These are phyloP conservation scores for Balansia obtecta DNA, from an alignment of 2,329 filamentous ascomycete genomes.

Conservation along the genomic window DNA sequence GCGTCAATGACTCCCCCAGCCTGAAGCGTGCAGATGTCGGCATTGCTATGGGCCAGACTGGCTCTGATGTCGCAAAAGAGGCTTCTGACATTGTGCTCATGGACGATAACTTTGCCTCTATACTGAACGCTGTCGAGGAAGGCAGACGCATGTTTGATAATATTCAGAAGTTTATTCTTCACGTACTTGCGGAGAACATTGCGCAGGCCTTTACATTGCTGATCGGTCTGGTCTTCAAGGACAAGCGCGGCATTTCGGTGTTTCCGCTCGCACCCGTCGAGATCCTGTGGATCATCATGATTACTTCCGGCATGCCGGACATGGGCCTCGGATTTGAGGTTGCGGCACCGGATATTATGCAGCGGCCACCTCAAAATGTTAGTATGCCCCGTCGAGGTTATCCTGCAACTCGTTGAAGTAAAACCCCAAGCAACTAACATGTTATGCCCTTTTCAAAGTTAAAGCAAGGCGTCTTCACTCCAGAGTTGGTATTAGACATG, in stretches of 20 bases:
- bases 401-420: no score
- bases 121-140: constrained; percentile 55
- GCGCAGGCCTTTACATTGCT: constrained; percentile 56
- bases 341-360: constrained; percentile 56
- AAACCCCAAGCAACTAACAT: neutral
- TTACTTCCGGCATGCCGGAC: constrained; percentile 60
- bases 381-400: constrained; percentile 8
- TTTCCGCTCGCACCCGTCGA: constrained; percentile 63
- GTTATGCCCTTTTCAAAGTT: constrained; percentile 11
- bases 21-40: constrained; percentile 54
- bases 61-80: constrained; percentile 56
- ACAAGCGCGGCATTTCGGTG: constrained; percentile 47
- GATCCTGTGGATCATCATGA: constrained; percentile 70
- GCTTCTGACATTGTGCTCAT: constrained; percentile 54
- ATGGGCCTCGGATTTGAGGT: constrained; percentile 65
- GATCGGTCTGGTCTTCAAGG: constrained; percentile 60
- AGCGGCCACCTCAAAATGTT: constrained; percentile 53
- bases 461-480: constrained; percentile 48
- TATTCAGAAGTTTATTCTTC: constrained; percentile 56
- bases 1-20: constrained; percentile 53
- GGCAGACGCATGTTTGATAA: constrained; percentile 55
- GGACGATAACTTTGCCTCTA: constrained; percentile 54
- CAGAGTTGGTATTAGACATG: constrained; percentile 53
- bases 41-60: constrained; percentile 55
- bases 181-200: constrained; percentile 55